phyloP scores from a whole-genome alignment of 805 yeast genomes.

The Candida pini region DNA sequence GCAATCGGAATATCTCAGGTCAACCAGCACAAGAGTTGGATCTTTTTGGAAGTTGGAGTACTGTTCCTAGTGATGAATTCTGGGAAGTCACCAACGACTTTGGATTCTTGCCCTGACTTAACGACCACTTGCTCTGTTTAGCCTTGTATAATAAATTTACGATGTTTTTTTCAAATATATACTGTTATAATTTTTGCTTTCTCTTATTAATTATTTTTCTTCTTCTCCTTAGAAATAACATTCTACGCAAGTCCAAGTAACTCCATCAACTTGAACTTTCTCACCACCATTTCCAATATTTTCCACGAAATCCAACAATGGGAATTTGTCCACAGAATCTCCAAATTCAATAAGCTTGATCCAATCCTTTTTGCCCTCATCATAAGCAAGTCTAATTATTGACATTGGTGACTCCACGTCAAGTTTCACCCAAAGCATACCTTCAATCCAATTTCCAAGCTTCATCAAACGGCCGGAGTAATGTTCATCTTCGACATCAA shows the following conservation, averaged over 20 bases:
- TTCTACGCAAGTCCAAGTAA: slow-evolving; percentile 21
- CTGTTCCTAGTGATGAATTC: slow-evolving; percentile 34
- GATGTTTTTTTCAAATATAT: too few species aligned
- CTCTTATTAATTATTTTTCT: not conserved
- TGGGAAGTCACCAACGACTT: slow-evolving; percentile 45
- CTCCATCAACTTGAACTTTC: slow-evolving; percentile 5
- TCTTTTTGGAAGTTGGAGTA: slow-evolving; percentile 17
- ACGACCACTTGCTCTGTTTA: not conserved
- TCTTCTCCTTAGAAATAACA: not conserved
- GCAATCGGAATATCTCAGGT: too few species aligned
- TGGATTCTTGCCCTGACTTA: slow-evolving; percentile 36
- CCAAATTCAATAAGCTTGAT: slow-evolving; percentile 14
- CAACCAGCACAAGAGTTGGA: slow-evolving; percentile 11
- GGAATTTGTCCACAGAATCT: slow-evolving; percentile 8
- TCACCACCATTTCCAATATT: slow-evolving; percentile 7
- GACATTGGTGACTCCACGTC: slow-evolving; percentile 21
- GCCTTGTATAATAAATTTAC: not conserved
- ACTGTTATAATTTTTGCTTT: not conserved
- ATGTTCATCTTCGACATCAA: slow-evolving; percentile 19
- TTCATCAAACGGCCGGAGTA: slow-evolving; percentile 38
- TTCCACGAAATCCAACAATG: slow-evolving; percentile 7
- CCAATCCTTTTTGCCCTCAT: slow-evolving; percentile 8
- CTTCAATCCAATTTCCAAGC: slow-evolving; percentile 50
- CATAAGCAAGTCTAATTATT: slow-evolving; percentile 13
- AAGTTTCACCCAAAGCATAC: slow-evolving; percentile 32